These are phyloP conservation scores for Flammula alnicola DNA, from an alignment of 1,284 basidiomycete genomes.

Conservation along the genomic window DNA sequence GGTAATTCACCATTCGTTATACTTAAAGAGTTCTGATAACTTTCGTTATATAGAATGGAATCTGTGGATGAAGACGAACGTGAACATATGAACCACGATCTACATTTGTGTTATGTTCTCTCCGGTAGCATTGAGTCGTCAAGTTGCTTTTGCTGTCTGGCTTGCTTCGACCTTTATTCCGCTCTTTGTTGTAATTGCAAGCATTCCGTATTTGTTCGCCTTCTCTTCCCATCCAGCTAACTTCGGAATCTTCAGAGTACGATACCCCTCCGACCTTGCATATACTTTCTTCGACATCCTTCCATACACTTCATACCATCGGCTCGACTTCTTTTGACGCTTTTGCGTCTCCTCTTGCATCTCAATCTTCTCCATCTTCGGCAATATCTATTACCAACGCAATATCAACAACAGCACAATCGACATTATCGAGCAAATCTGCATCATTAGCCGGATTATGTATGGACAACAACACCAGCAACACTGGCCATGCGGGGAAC, in stretches of 20 bases:
- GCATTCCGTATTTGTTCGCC: slow-evolving; percentile 31
- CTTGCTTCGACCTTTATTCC: slow-evolving; percentile 50
- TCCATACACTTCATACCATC: slow-evolving; percentile 56
- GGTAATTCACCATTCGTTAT: no score
- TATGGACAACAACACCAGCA: slow-evolving; percentile 24
- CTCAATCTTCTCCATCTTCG: slow-evolving; percentile 13
- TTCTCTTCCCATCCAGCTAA: background rate
- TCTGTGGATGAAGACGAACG: no score
- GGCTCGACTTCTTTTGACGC: slow-evolving; percentile 48
- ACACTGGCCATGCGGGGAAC: slow-evolving; percentile 11
- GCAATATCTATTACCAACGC: slow-evolving; percentile 5
- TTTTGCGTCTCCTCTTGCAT: slow-evolving; percentile 33
- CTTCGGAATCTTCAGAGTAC: slow-evolving; percentile 51
- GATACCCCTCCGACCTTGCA: slow-evolving; percentile 57
- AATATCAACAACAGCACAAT: background rate
- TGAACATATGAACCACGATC: no score
- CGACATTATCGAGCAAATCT: slow-evolving; percentile 19
- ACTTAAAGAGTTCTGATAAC: no score
- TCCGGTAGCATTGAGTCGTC: no score
- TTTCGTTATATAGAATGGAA: no score
- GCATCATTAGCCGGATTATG: slow-evolving; percentile 27
- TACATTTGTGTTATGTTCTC: no score
- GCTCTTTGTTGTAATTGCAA: slow-evolving; percentile 62
- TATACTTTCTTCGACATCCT: slow-evolving; percentile 58
- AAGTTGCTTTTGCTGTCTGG: no score